phyloP scores from a whole-genome alignment of 306 rosid genomes.

The Vigna nakashimae region DNA sequence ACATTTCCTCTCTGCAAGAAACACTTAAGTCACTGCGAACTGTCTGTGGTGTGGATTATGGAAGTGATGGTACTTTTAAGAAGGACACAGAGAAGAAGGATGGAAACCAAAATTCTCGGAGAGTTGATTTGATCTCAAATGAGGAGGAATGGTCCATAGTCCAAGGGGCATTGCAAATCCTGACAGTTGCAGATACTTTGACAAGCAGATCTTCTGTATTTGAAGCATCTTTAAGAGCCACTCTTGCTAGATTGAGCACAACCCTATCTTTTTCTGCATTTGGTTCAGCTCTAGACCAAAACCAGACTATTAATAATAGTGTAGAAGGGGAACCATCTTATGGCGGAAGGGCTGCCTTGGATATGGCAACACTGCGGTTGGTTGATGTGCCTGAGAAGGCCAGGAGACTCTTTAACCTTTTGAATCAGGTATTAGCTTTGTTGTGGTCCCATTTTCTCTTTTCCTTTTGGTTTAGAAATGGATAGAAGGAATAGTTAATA shows the following conservation, averaged over 20 bases:
- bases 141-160: slow-evolving; percentile 99
- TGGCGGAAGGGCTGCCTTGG: slow-evolving; percentile 96
- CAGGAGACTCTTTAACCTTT: slow-evolving; percentile 86
- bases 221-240: slow-evolving; percentile 96
- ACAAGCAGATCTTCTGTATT: slow-evolving; percentile 98
- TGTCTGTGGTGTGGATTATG: slow-evolving; percentile 93
- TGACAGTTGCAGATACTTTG: slow-evolving; percentile 93
- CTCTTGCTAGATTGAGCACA: slow-evolving; percentile 94
- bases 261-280: slow-evolving; percentile 78
- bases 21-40: slow-evolving; percentile 89
- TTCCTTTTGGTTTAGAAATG: slow-evolving; percentile 14
- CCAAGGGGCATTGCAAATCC: slow-evolving; percentile 97
- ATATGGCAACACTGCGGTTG: slow-evolving; percentile 86
- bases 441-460: not conserved
- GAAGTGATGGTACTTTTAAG: slow-evolving; percentile 65
- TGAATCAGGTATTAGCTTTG: slow-evolving; percentile 75
- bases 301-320: slow-evolving; percentile 54
- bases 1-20: slow-evolving; percentile 88
- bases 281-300: slow-evolving; percentile 89
- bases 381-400: slow-evolving; percentile 92
- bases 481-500: slow-evolving; percentile 30
- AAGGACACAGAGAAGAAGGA: slow-evolving; percentile 88
- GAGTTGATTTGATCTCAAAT: slow-evolving; percentile 75
- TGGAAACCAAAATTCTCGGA: slow-evolving; percentile 67
- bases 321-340: slow-evolving; percentile 61